Evolutionary conservation across 495 filamentous ascomycete species (phyloP), one percentile per base, ranked within the genome.

Genomic region (Sordaria brevicollis): DNA sequence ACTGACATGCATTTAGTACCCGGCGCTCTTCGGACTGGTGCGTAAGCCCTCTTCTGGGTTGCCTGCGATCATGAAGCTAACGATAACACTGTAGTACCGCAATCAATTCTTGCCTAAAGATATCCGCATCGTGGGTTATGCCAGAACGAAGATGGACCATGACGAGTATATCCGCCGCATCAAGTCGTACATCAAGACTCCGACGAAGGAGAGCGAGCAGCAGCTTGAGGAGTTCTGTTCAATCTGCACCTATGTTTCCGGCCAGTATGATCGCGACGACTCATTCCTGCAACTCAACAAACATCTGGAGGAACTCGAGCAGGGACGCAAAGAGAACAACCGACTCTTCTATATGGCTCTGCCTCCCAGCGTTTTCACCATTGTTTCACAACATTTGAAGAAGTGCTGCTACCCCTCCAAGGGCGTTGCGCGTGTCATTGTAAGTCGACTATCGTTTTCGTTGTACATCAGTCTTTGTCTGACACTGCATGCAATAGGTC

Each of bases 341-440:
- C 87, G 96, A 72, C 86, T 99, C 69, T 99, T 98, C 83, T 99
- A 99, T 86, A 99, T 99, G 96, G 96, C 96, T 3, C 85, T 99
- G 29, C 96, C 96, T 2, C 96, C 96, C 8, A 97, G 93, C 79
- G 96, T 99, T 75, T 99, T 99, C 85, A 98, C 90, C 66, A 92
- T 94, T 35, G 96, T 99, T 71, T 97, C 94, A 13, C 91, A 99
- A 74, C 93, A 98, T 80, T 83, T 99, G 74, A 98, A 97, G 88
- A 90, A 89, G 80, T 96, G 93, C 82, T 97, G 93, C 87, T 99
- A 98, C 78, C 96, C 96, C 35, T 85, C 87, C 73, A 90, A 82
- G 43, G 96, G 96, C 68, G 90, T 99, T 79, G 90, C 94, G 65
- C 89, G 96, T 69, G 90, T 99, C 77, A 97, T 99, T 79, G 95